Conservation (phyloP, 345 rosid species). For the Brassica incana region DNA sequence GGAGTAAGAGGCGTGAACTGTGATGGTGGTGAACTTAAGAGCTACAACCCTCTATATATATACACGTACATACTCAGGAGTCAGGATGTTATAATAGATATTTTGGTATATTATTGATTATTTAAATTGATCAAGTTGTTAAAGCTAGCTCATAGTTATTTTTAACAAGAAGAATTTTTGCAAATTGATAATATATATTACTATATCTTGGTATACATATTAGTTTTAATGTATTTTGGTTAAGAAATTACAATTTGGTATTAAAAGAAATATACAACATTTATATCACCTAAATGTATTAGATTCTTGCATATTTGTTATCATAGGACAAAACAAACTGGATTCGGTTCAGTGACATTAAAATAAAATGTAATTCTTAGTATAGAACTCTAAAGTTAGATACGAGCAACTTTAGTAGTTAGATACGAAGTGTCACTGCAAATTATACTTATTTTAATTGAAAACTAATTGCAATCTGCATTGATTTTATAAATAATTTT, state of each 20-base stretch:
- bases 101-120: neutral
- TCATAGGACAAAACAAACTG: neutral
- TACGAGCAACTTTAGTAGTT: too few relatives aligned
- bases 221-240: neutral
- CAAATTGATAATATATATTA: neutral
- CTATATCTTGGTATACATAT: neutral
- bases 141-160: neutral
- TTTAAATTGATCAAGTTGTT: neutral
- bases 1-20: conserved; percentile 4
- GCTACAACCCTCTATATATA: conserved; percentile 6
- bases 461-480: too few relatives aligned
- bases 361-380: neutral
- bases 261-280: neutral
- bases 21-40: conserved; percentile 20
- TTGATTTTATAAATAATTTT: too few relatives aligned
- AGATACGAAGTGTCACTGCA: too few relatives aligned
- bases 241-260: neutral
- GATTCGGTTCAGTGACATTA: neutral
- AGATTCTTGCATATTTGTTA: neutral
- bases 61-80: neutral
- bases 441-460: too few relatives aligned
- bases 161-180: neutral
- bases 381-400: too few relatives aligned
- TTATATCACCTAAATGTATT: neutral
- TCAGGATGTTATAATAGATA: neutral